phyloP scores from a whole-genome alignment of 306 rosid genomes.

The Hippophae gyantsensis region DNA sequence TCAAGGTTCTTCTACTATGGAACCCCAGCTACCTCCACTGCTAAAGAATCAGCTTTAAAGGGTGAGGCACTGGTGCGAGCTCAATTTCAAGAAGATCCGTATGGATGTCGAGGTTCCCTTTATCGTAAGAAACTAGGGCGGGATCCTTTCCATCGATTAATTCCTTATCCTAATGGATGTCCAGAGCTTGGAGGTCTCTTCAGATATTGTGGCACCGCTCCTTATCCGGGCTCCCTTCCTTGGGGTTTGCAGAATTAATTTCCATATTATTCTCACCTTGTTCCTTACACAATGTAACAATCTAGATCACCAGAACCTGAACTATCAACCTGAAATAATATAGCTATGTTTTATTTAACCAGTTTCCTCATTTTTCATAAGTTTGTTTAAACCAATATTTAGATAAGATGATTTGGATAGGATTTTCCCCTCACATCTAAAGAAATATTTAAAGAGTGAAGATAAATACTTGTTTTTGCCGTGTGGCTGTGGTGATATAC shows the following conservation, averaged over 20 bases:
- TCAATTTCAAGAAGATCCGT: constrained; percentile 73
- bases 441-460: too few species aligned
- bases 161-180: constrained; percentile 86
- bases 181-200: constrained; percentile 84
- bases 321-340: constrained; percentile 6
- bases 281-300: constrained; percentile 5
- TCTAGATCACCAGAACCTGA: constrained; percentile 2
- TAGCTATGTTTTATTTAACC: not conserved
- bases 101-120: constrained; percentile 75
- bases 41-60: constrained; percentile 60
- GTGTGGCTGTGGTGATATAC: too few species aligned
- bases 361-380: not conserved
- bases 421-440: too few species aligned
- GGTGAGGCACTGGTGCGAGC: constrained; percentile 79
- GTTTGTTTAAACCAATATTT: not conserved
- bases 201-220: constrained; percentile 68
- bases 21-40: constrained; percentile 54
- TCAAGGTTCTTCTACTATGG: constrained; percentile 72
- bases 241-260: constrained; percentile 32
- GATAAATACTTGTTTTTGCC: too few species aligned
- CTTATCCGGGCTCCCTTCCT: constrained; percentile 63
- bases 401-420: not conserved
- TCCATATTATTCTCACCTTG: not conserved
- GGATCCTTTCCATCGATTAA: constrained; percentile 81
- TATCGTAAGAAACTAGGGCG: constrained; percentile 62